phyloP scores from a whole-genome alignment of 129 eudicot genomes.

The Flaveria brownii region DNA sequence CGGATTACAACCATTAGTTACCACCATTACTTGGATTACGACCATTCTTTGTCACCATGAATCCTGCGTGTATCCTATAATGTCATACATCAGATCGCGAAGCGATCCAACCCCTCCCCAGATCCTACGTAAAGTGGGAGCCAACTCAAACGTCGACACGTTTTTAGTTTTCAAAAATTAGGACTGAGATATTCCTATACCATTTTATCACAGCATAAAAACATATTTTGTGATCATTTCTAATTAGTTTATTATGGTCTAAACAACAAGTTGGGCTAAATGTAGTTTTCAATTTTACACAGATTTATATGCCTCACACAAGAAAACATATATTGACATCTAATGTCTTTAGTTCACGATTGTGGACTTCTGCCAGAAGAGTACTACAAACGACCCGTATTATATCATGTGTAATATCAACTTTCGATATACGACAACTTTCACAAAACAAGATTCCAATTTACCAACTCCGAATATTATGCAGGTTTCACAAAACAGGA shows the following conservation, averaged over 20 bases:
- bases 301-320: not conserved
- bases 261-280: not conserved
- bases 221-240: not conserved
- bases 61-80: too few species aligned
- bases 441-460: not conserved
- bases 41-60: too few species aligned
- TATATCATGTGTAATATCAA: not conserved
- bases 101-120: too few species aligned
- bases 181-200: not conserved
- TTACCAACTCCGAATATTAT: not conserved
- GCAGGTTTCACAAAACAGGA: too few species aligned
- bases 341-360: not conserved
- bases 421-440: not conserved
- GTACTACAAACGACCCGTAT: not conserved
- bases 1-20: too few species aligned
- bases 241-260: not conserved
- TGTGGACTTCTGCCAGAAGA: not conserved
- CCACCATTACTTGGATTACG: too few species aligned
- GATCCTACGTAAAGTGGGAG: too few species aligned
- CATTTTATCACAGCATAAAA: not conserved
- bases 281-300: not conserved
- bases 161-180: not conserved
- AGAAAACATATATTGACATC: not conserved
- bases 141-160: too few species aligned
- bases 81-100: too few species aligned